A percentile compares a stretch with the other conserved stretches of the same genome.
These are phyloP conservation scores for Allomyces arbusculus DNA, from an alignment of 192 early-diverging fungal genomes.

Conservation along the genomic window DNA sequence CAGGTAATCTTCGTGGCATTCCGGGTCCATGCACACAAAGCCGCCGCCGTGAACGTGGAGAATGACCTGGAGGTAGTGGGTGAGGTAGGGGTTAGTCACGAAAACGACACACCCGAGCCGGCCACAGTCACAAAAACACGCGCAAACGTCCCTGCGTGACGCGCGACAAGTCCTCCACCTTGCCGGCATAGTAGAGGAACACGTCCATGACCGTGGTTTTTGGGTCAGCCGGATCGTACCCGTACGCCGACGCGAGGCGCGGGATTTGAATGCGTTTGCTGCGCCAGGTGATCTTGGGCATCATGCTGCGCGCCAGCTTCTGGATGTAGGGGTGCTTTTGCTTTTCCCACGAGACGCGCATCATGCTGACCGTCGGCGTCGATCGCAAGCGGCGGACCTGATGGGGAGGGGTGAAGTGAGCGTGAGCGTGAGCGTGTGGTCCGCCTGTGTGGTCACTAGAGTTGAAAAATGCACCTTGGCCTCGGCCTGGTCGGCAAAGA, in stretches of 20 bases:
- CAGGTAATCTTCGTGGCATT: constrained; percentile 67
- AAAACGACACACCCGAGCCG: no score
- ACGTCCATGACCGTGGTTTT: constrained; percentile 12
- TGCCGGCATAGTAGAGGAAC: constrained; percentile 34
- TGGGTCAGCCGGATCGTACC: constrained; percentile 6
- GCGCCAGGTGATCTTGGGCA: constrained; percentile 18
- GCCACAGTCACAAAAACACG: no score
- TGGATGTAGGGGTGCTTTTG: constrained; percentile 45
- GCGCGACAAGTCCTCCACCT: no score
- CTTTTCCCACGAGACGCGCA: constrained; percentile 86
- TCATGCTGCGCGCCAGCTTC: constrained; percentile 17
- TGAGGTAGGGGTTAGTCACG: no score
- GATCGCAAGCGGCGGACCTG: constrained; percentile 51
- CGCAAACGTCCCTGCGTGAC: no score
- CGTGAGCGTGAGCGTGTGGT: not conserved
- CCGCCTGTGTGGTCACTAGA: not conserved
- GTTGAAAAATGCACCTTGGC: constrained; percentile 37
- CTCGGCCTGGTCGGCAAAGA: constrained; percentile 62
- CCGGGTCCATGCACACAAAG: constrained; percentile 76
- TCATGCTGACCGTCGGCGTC: constrained; percentile 57
- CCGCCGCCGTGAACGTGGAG: constrained; percentile 65
- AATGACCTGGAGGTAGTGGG: constrained; percentile 25
- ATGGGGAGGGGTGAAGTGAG: not conserved
- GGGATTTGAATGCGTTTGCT: constrained; percentile 9
- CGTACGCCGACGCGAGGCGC: constrained; percentile 7